phyloP scores from a whole-genome alignment of 1,139 yeast genomes.

The Sugiyamaella paludigena region DNA sequence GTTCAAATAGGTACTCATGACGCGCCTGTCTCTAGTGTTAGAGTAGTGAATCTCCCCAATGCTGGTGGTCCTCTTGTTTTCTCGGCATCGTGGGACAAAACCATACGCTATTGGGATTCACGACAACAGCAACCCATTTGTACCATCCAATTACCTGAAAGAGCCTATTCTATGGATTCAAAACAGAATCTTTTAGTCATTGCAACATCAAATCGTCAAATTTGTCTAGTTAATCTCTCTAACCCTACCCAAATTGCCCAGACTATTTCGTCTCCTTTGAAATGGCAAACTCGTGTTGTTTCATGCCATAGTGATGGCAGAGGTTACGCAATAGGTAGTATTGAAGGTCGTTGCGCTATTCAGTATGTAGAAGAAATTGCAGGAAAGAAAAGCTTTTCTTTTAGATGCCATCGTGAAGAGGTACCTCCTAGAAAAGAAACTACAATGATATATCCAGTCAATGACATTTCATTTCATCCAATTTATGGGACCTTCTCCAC shows the following conservation, averaged over 20 bases:
- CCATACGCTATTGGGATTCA: conserved; percentile 89
- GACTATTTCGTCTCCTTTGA: conserved; percentile 70
- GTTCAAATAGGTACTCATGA: conserved; percentile 86
- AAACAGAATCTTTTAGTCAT: conserved; percentile 79
- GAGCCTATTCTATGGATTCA: conserved; percentile 87
- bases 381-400: conserved; percentile 74
- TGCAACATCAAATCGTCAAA: conserved; percentile 87
- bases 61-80: conserved; percentile 64
- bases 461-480: conserved; percentile 85
- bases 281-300: conserved; percentile 83
- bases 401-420: conserved; percentile 82
- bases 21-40: conserved; percentile 69
- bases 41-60: conserved; percentile 62
- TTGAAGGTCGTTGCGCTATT: conserved; percentile 96
- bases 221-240: conserved; percentile 66
- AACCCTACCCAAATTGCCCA: conserved; percentile 84
- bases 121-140: conserved; percentile 83
- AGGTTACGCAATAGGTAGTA: conserved; percentile 89
- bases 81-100: conserved; percentile 97
- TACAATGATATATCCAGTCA: conserved; percentile 67
- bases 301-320: conserved; percentile 86
- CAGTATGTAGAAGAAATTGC: conserved; percentile 84
- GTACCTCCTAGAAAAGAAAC: conserved; percentile 42
- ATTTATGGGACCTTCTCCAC: conserved; percentile 86
- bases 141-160: conserved; percentile 79